These are phyloP conservation scores for Candida alai DNA, from an alignment of 805 yeast species.

Conservation along the genomic window DNA sequence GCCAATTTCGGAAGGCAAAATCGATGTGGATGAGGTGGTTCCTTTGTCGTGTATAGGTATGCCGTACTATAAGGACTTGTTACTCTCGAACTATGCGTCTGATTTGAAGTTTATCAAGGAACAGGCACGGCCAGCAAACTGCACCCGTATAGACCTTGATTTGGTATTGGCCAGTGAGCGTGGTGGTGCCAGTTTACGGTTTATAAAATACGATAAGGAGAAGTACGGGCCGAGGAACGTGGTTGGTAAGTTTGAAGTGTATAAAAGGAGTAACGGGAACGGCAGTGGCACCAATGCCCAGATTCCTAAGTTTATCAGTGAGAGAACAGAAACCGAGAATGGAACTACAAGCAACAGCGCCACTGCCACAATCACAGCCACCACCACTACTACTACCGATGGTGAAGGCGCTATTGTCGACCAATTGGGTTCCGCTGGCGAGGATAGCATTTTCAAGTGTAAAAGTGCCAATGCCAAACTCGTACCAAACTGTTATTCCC, in stretches of 20 bases:
- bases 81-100: constrained; percentile 78
- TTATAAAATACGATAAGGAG: constrained; percentile 46
- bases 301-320: constrained; percentile 60
- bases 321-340: constrained; percentile 18
- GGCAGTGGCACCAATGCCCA: constrained; percentile 7
- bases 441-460: constrained; percentile 15
- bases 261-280: constrained; percentile 4
- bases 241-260: constrained; percentile 34
- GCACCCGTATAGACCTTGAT: constrained; percentile 49
- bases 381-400: too few relatives aligned
- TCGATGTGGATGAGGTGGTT: constrained; percentile 37
- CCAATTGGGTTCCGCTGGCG: too few relatives aligned
- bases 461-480: constrained; percentile 12
- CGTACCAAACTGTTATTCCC: constrained; percentile 72
- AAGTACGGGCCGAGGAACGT: constrained; percentile 58
- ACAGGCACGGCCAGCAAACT: constrained; percentile 56
- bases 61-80: constrained; percentile 77
- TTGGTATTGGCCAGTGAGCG: constrained; percentile 27
- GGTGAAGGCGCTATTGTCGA: constrained; percentile 10
- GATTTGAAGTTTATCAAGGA: constrained; percentile 57
- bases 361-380: background rate
- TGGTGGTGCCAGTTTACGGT: constrained; percentile 10
- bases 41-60: constrained; percentile 76
- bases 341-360: constrained; percentile 1
- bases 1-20: constrained; percentile 8